Base-by-base conservation (phyloP, 2,329 filamentous ascomycete species). In the Thelonectria rubi region DNA sequence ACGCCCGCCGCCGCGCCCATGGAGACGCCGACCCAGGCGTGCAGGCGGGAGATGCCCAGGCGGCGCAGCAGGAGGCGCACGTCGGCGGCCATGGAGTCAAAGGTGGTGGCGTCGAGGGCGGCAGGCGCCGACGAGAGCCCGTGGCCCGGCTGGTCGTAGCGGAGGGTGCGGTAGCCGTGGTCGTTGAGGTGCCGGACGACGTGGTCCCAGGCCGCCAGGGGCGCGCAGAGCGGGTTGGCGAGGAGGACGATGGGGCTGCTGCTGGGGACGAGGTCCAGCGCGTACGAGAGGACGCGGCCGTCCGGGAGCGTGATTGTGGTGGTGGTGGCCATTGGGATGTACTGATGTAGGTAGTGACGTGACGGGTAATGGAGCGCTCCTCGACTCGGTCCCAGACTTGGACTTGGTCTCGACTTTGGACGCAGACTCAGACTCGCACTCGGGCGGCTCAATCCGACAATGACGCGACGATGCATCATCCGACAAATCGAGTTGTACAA, bases 81-180 rank as follows among this genome's bases (percentile, higher is more conserved):
- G 50, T 81, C 78, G 24, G 75, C 73, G 3, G 76, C 75, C 56
- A 81, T 74, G 14, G 73, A 73, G 24, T 74, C 71, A 62, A 81
- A 80, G 0, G 78, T 80, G 6, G 76, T 78, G 6, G 76, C 78
- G 2, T 72, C 70, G 15, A 79, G 69, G 5, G 72, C 66, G 14
- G 66, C 56, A 5, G 79, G 78, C 0, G 71, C 70, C 0, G 71
- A 70, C 2, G 79, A 82, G 14, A 53, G 60, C 40, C 79, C 79
- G 58, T 82, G 80, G 37, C 80, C 80, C 0, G 79, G 78, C 42
- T 78, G 76, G 60, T 81, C 77, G 63, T 79, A 82, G 37, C 78
- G 76, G 14, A 82, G 69, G 17, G 77, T 75, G n/a, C 74, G 74
- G 63, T 77, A 80, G 18, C 77, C 78, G 34, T 69, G 66, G 1